Base-by-base conservation (phyloP, 2,329 filamentous ascomycete genomes). In the Fusarium concolor region DNA sequence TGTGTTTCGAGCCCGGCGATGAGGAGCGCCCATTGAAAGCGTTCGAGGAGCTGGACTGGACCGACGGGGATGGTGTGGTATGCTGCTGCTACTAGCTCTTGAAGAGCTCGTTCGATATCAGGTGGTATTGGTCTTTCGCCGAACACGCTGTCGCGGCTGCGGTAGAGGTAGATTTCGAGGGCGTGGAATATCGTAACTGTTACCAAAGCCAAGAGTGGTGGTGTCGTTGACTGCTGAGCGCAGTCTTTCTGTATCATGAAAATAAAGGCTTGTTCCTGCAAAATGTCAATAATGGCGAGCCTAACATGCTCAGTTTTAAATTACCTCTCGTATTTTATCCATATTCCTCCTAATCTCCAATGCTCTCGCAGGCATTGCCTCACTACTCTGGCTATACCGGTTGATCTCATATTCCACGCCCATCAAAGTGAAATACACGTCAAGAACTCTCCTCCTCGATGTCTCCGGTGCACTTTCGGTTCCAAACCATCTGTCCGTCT, bases 1-100 rank as follows among this genome's bases (percentile, higher is more conserved):
- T 63, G 55, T 11, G 68, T 71, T 28, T 71, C 68, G 5, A 71
- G 51, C 3, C 68, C 65, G 11, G 57, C 65, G 11, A 71, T 67
- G 4, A 71, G 12, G 0, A 71, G 65, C 3, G 56, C 56, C 58
- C 56, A 62, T 39, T 62, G 58, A 12, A 62, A 62, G 0, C 58
- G 35, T 10, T 62, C 58, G 3, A 62, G 18, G 11, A 61, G 33
- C 3, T 62, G 58, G 0, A 62, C 58, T 17, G 58, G 58, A 10
- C 58, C 58, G 0, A 37, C 29, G 10, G 58, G 8, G 5, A 62
- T 62, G 3, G 58, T 53, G 14, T 31, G 45, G 3, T 62, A 62
- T 41, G 58, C 58, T 44, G 45, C 33, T 10, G 26, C 35, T 6
- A 62, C 39, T 15, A 62, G 10, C 1, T 61, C 56, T 3, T 28